Conservation (phyloP, 2,329 filamentous ascomycete genomes). For the Clarireedia monteithiana region DNA sequence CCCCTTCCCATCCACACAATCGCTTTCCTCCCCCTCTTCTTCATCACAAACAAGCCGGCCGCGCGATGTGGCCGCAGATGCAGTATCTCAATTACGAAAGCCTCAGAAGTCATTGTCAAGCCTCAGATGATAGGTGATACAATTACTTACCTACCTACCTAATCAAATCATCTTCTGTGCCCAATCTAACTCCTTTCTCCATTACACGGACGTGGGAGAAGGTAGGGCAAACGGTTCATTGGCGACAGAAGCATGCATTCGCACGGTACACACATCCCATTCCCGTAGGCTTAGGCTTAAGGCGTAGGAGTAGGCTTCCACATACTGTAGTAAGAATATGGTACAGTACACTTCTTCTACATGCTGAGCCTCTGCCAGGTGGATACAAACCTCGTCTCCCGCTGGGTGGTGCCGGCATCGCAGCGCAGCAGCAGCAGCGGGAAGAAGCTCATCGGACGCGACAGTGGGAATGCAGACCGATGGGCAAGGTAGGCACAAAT, state of each 20-base stretch:
- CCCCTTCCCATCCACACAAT: background rate
- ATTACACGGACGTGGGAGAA: background rate
- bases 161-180: conserved; percentile 17
- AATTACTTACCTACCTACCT: conserved; percentile 10
- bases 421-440: no score
- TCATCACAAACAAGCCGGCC: conserved; percentile 5
- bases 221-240: conserved; percentile 6
- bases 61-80: conserved; percentile 7
- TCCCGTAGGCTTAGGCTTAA: no score
- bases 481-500: no score
- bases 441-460: no score
- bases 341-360: no score
- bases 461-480: background rate
- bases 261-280: background rate
- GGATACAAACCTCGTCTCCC: conserved; percentile 21
- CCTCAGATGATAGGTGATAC: conserved; percentile 15
- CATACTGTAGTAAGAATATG: background rate
- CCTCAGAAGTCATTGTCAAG: conserved; percentile 7
- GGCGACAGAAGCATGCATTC: background rate
- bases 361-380: background rate
- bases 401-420: conserved; percentile 19
- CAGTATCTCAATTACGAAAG: conserved; percentile 5
- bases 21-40: background rate
- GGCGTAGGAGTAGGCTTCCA: background rate
- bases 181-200: conserved; percentile 12